These are phyloP conservation scores for Coniochaeta hoffmannii DNA, from an alignment of 2,329 filamentous ascomycete species.

Conservation along the genomic window DNA sequence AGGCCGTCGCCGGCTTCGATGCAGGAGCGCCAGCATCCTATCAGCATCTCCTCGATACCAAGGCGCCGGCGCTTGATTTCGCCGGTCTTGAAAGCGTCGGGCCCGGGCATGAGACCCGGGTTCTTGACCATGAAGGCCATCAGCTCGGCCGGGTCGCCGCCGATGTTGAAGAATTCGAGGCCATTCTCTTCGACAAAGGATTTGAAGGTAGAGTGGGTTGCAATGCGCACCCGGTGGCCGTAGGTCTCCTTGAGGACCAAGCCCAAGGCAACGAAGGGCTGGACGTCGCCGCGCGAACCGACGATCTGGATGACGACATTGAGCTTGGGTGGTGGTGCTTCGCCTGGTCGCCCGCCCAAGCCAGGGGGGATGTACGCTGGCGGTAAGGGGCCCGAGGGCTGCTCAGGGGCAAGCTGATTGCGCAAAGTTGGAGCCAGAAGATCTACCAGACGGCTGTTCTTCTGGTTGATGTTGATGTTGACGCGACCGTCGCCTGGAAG, in stretches of 20 bases:
- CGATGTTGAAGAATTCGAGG: slow-evolving; percentile 69
- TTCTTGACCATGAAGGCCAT: slow-evolving; percentile 94
- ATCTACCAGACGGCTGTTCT: slow-evolving; percentile 55
- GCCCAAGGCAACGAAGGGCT: slow-evolving; percentile 66
- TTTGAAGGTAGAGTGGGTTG: slow-evolving; percentile 64
- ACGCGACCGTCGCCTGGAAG: slow-evolving; percentile 63
- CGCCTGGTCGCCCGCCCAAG: slow-evolving; percentile 55
- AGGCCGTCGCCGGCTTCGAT: slow-evolving; percentile 68
- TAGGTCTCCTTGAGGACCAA: slow-evolving; percentile 56
- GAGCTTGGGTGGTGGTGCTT: slow-evolving; percentile 48
- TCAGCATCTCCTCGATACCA: slow-evolving; percentile 71
- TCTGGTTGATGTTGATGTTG: slow-evolving; percentile 73
- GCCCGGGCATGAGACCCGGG: slow-evolving; percentile 75
- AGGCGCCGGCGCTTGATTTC: slow-evolving; percentile 68
- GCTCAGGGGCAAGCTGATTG: slow-evolving; percentile 45
- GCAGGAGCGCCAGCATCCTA: slow-evolving; percentile 81
- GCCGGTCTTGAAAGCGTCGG: slow-evolving; percentile 68
- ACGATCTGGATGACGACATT: slow-evolving; percentile 72
- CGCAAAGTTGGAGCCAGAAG: slow-evolving; percentile 59
- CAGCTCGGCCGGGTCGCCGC: slow-evolving; percentile 66
- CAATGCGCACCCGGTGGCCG: slow-evolving; percentile 65
- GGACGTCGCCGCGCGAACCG: slow-evolving; percentile 67
- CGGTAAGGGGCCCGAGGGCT: slow-evolving; percentile 38
- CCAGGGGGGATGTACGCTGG: slow-evolving; percentile 68
- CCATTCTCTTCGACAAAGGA: slow-evolving; percentile 61